Evolutionary conservation across 768 basidiomycete species (phyloP).

Genomic region (Coprinopsis strossmayeri): DNA sequence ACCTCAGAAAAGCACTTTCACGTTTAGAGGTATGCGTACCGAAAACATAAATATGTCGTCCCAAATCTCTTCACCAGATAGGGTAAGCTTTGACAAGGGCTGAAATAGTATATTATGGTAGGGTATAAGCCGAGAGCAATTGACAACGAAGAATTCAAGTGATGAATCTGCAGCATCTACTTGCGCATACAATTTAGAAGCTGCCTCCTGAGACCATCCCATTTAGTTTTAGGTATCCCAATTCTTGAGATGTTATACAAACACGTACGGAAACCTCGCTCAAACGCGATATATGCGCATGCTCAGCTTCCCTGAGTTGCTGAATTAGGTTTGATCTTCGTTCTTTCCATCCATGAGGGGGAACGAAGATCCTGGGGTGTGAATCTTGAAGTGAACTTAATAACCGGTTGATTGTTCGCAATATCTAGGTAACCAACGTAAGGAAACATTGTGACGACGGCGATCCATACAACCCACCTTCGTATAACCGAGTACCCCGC

Average conservation of each 20-base stretch:
- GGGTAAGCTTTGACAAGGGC: conserved; percentile 10
- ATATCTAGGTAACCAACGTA: no score
- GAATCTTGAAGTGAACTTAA: conserved; percentile 27
- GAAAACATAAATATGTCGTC: conserved; percentile 20
- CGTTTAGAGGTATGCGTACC: conserved; percentile 10
- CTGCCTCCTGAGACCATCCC: conserved; percentile 25
- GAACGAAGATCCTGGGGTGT: conserved; percentile 28
- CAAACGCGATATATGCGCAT: conserved; percentile 22
- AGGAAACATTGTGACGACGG: no score
- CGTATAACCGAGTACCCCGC: conserved; percentile 24
- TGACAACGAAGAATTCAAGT: conserved; percentile 22
- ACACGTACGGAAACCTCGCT: conserved; percentile 24
- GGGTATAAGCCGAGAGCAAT: conserved; percentile 20
- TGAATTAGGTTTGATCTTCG: conserved; percentile 20
- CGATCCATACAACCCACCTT: conserved; percentile 30
- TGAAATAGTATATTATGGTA: conserved; percentile 21
- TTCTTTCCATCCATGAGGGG: conserved; percentile 19
- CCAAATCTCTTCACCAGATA: conserved; percentile 17
- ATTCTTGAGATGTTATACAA: not conserved
- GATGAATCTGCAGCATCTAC: conserved; percentile 14
- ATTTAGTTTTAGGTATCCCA: no score
- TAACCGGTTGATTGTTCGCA: conserved; percentile 28
- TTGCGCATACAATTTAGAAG: conserved; percentile 21
- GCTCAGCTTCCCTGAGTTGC: conserved; percentile 28
- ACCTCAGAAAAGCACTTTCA: not conserved